Evolutionary conservation across 805 yeast genomes (phyloP).

Genomic region (Myxozyma kluyveri): DNA sequence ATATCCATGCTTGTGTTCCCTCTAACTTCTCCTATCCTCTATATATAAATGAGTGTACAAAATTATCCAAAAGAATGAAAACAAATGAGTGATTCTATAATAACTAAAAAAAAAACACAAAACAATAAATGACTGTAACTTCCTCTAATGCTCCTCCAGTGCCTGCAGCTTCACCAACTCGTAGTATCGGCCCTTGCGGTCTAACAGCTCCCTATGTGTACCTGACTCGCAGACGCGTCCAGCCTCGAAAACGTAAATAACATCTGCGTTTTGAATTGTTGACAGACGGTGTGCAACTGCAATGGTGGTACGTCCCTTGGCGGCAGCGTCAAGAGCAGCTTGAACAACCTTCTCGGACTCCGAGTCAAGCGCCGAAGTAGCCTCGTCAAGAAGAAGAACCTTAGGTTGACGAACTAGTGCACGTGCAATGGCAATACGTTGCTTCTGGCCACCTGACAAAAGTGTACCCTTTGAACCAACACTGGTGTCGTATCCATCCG

Average conservation of each 20-base stretch:
- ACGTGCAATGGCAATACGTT: constrained; percentile 61
- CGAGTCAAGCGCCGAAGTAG: constrained; percentile 53
- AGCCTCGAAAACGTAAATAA: constrained; percentile 50
- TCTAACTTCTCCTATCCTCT: too few species aligned
- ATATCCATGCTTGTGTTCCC: too few species aligned
- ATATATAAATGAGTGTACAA: too few species aligned
- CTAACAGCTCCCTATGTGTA: constrained; percentile 43
- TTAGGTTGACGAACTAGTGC: constrained; percentile 58
- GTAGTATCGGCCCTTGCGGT: constrained; percentile 38
- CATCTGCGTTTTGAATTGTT: constrained; percentile 54
- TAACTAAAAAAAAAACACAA: not conserved
- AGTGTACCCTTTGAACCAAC: constrained; percentile 50
- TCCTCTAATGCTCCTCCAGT: constrained; percentile 40
- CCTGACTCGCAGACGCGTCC: constrained; percentile 58
- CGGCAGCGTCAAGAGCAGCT: constrained; percentile 56
- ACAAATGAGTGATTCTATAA: not conserved
- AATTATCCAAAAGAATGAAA: not conserved
- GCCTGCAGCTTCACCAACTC: constrained; percentile 43
- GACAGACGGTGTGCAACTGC: constrained; percentile 75
- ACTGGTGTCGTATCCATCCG: constrained; percentile 51
- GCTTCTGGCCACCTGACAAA: constrained; percentile 67
- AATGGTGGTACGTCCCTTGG: constrained; percentile 60
- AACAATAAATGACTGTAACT: not conserved
- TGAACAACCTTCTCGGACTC: constrained; percentile 69
- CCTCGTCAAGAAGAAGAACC: constrained; percentile 57